phyloP scores from a whole-genome alignment of 306 rosid species.

The Sicyos baderoa region DNA sequence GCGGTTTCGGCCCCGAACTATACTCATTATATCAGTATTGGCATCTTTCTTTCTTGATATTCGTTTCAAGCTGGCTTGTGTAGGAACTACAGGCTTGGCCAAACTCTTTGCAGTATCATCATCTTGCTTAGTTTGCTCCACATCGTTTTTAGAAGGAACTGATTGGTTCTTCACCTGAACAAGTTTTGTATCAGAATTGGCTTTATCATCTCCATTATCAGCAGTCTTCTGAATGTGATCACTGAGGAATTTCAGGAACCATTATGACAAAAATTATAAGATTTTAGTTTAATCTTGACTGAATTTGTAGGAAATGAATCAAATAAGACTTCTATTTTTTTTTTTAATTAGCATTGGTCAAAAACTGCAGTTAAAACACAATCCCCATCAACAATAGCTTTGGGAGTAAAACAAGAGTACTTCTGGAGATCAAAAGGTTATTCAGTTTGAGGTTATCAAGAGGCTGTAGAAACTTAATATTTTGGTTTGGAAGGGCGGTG shows the following conservation, averaged over 20 bases:
- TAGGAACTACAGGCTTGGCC: constrained; percentile 24
- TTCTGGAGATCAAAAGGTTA: not conserved
- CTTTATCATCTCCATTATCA: constrained; percentile 39
- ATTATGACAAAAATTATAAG: not conserved
- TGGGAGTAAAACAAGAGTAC: not conserved
- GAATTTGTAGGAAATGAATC: not conserved
- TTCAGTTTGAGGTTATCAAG: not conserved
- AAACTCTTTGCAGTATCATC: constrained; percentile 28
- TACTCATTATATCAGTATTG: constrained; percentile 53
- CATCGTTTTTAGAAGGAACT: constrained; percentile 24
- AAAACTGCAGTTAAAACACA: constrained; percentile 1
- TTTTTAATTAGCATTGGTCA: constrained; percentile 10
- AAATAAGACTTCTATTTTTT: not conserved
- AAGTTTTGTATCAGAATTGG: constrained; percentile 39
- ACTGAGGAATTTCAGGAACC: constrained; percentile 33
- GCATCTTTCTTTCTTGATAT: constrained; percentile 29
- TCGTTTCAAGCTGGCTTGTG: constrained; percentile 26
- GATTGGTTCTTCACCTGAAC: constrained; percentile 35
- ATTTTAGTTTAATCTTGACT: not conserved
- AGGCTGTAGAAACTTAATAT: not conserved
- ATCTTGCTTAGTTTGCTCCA: constrained; percentile 28
- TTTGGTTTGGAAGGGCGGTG: constrained; percentile 5
- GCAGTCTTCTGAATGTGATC: constrained; percentile 33
- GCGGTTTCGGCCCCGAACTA: constrained; percentile 52
- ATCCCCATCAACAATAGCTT: not conserved